These are phyloP conservation scores for Rhodotorula sp. DNA, from an alignment of 1,284 basidiomycete species.

Conservation along the genomic window DNA sequence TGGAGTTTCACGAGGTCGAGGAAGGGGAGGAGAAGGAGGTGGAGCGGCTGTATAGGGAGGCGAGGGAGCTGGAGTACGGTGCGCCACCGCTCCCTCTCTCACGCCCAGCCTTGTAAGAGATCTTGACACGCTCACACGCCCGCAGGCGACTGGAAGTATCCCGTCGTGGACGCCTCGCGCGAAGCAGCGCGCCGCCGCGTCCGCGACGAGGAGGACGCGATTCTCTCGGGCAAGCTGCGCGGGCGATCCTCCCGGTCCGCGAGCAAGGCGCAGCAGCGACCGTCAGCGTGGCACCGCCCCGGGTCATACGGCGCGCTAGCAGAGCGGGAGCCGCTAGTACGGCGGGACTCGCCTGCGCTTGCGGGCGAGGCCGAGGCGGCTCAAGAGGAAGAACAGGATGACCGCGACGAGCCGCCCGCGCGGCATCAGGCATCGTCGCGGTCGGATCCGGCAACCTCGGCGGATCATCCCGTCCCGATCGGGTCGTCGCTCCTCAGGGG, in stretches of 20 bases:
- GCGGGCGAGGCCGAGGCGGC: not conserved
- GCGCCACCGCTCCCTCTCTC: conserved; percentile 63
- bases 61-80: conserved; percentile 77
- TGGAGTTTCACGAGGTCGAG: conserved; percentile 47
- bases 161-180: conserved; percentile 46
- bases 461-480: conserved; percentile 19
- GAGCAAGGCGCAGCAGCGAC: conserved; percentile 21
- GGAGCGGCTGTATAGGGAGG: conserved; percentile 66
- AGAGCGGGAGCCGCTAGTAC: conserved; percentile 4
- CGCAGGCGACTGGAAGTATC: conserved; percentile 44
- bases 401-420: not conserved
- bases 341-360: not conserved
- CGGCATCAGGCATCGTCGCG: not conserved
- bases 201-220: conserved; percentile 43
- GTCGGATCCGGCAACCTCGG: conserved; percentile 9
- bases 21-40: conserved; percentile 56
- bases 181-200: conserved; percentile 45
- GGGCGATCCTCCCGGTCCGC: not conserved
- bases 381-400: not conserved
- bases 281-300: not conserved
- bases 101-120: not conserved
- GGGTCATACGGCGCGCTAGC: conserved; percentile 37
- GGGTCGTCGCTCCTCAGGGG: conserved; percentile 25
- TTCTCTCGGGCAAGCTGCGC: conserved; percentile 7
- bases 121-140: not conserved